Conservation (phyloP, 2,329 filamentous ascomycete species). For the Colletotrichum phormii region DNA sequence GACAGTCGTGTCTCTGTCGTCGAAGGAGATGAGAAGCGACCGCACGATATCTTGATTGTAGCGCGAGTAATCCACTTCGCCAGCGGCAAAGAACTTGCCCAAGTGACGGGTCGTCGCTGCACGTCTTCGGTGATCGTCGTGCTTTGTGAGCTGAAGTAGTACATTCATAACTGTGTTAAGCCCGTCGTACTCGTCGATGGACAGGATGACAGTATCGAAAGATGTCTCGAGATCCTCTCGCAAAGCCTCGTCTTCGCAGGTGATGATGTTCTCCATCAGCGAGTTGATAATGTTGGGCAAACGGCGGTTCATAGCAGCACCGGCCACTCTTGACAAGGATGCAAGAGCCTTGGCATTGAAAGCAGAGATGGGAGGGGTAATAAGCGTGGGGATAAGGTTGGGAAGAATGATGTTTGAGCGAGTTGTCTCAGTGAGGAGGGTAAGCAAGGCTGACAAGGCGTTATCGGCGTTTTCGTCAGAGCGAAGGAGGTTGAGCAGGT, state of each 20-base stretch:
- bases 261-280: conserved; percentile 92
- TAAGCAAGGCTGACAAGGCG: conserved; percentile 90
- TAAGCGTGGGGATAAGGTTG: conserved; percentile 93
- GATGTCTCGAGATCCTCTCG: conserved; percentile 79
- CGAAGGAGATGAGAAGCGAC: conserved; percentile 89
- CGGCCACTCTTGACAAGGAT: conserved; percentile 91
- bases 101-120: conserved; percentile 83
- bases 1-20: conserved; percentile 84
- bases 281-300: conserved; percentile 92
- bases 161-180: conserved; percentile 96
- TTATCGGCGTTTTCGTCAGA: conserved; percentile 90
- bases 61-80: conserved; percentile 89
- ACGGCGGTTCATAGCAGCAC: conserved; percentile 89
- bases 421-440: conserved; percentile 91
- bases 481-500: conserved; percentile 89
- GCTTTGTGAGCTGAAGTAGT: conserved; percentile 86
- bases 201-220: conserved; percentile 90
- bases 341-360: conserved; percentile 97
- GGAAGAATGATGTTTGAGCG: conserved; percentile 96
- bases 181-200: conserved; percentile 95
- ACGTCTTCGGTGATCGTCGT: conserved; percentile 90
- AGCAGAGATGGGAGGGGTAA: conserved; percentile 87
- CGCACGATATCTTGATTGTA: conserved; percentile 97
- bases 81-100: conserved; percentile 84
- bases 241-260: conserved; percentile 79